phyloP scores from a whole-genome alignment of 2,329 filamentous ascomycete genomes.

The Blastomyces parvus region DNA sequence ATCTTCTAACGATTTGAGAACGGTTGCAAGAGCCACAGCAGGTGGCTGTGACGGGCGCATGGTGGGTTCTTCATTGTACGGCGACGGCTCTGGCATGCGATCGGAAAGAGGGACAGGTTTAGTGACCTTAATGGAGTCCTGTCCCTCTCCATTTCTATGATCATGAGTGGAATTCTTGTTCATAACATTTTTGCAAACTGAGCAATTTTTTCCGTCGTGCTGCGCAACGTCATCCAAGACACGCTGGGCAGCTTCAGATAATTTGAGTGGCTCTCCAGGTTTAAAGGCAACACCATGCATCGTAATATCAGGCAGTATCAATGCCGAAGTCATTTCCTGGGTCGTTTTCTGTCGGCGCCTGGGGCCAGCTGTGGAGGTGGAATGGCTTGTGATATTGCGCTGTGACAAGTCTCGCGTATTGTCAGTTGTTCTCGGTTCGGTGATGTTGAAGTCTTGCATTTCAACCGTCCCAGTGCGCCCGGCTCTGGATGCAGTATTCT shows the following conservation, averaged over 20 bases:
- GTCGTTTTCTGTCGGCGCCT: constrained; percentile 39
- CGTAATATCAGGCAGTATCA: constrained; percentile 56
- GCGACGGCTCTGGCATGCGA: constrained; percentile 32
- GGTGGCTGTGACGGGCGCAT: constrained; percentile 57
- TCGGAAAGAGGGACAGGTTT: constrained; percentile 44
- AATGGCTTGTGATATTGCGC: not conserved
- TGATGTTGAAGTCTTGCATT: not conserved
- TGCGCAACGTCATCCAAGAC: constrained; percentile 36
- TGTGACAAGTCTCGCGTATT: constrained; percentile 1
- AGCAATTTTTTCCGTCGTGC: constrained; percentile 48
- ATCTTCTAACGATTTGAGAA: constrained; percentile 72
- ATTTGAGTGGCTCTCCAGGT: constrained; percentile 23
- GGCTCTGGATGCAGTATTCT: constrained; percentile 36
- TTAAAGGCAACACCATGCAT: constrained; percentile 29
- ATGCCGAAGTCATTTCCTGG: constrained; percentile 53
- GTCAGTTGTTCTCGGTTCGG: not conserved
- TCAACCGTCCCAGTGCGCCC: constrained; percentile 27
- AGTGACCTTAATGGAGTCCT: constrained; percentile 37
- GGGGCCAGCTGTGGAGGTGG: constrained; percentile 24
- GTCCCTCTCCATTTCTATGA: constrained; percentile 17
- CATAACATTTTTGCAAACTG: constrained; percentile 43
- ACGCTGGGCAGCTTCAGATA: constrained; percentile 33
- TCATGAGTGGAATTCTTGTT: constrained; percentile 29
- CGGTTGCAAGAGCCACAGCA: constrained; percentile 63
- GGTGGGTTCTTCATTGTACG: constrained; percentile 46